phyloP scores from a whole-genome alignment of 306 rosid genomes.

The Rosa multiflora region DNA sequence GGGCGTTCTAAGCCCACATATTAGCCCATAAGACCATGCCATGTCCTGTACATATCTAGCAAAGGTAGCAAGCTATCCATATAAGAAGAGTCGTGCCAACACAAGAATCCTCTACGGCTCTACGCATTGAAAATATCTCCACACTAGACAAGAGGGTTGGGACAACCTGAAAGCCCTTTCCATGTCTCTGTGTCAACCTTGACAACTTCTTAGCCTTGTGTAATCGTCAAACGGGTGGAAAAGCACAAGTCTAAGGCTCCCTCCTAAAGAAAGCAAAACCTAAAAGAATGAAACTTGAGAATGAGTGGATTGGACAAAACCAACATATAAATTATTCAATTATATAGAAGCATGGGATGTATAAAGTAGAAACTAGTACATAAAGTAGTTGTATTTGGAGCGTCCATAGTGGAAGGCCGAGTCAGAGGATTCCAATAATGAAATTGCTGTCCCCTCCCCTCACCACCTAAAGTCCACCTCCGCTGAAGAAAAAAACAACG shows the following conservation, averaged over 20 bases:
- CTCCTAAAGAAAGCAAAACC: background rate
- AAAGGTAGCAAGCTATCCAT: background rate
- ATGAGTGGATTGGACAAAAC: background rate
- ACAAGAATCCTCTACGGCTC: background rate
- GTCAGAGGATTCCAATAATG: slow-evolving; percentile 27
- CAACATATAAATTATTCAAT: background rate
- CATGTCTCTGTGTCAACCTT: background rate
- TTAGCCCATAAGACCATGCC: background rate
- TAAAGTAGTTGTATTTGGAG: background rate
- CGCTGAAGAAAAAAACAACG: slow-evolving; percentile 18
- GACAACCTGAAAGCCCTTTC: background rate
- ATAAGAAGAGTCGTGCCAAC: background rate
- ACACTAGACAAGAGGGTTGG: background rate
- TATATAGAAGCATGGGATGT: background rate
- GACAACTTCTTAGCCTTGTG: background rate
- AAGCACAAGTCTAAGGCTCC: background rate
- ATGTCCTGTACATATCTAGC: background rate
- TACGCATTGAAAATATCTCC: background rate
- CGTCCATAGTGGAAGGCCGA: slow-evolving; percentile 37
- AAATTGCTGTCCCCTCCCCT: slow-evolving; percentile 28
- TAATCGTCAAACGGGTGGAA: background rate
- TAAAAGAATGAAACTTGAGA: background rate
- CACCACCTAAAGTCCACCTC: slow-evolving; percentile 15
- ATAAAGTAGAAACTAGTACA: background rate
- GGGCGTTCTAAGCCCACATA: background rate